A percentile compares a stretch with the other conserved stretches of the same genome.
Conservation (phyloP, 23 red algal species). For the Agarophyton chilense region DNA sequence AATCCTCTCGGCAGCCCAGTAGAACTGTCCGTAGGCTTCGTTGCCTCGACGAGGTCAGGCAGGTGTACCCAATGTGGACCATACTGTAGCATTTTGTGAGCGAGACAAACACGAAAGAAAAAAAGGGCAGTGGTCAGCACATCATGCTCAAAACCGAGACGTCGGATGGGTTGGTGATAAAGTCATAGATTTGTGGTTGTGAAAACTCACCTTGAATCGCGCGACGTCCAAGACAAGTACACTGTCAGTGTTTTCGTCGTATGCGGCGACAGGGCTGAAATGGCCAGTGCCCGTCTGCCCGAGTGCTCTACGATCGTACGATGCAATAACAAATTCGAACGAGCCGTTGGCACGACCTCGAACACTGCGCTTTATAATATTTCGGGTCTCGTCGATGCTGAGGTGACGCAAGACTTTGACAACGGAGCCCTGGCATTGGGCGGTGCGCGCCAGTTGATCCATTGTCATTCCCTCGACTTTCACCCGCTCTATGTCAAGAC, state of each 20-base stretch:
- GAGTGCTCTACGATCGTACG: constrained; percentile 59
- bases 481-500: constrained; percentile 60
- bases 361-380: constrained; percentile 19
- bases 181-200: neutral
- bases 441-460: constrained; percentile 68
- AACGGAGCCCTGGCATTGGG: constrained; percentile 64
- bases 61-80: constrained; percentile 80
- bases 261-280: constrained; percentile 85
- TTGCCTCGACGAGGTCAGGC: constrained; percentile 46
- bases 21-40: constrained; percentile 42
- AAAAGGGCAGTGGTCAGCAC: neutral
- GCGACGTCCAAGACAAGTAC: constrained; percentile 83
- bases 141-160: neutral
- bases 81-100: constrained; percentile 35
- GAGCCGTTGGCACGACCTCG: constrained; percentile 23
- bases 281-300: constrained; percentile 84
- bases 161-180: too few species aligned
- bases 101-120: too few species aligned
- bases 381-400: neutral
- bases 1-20: constrained; percentile 65
- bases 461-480: constrained; percentile 61
- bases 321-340: constrained; percentile 59
- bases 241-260: constrained; percentile 61
- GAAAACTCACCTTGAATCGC: constrained; percentile 78
- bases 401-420: constrained; percentile 23